Conservation (phyloP, 306 rosid species). For the Trifolium fragiferum region DNA sequence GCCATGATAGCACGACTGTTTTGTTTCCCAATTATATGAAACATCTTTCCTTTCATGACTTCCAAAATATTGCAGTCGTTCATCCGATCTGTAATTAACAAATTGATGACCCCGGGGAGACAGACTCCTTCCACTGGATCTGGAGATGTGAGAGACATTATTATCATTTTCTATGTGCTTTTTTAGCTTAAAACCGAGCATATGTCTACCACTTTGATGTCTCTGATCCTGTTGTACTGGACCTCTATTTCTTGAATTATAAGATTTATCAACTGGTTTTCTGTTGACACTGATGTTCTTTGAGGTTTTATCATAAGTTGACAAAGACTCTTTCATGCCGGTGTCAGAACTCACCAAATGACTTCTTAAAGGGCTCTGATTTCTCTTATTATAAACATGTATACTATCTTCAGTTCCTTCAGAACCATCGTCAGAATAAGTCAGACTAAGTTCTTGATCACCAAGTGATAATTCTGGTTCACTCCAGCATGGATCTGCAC, state of each 20-base stretch:
- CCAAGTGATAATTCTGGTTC: constrained; percentile 66
- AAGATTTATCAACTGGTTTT: constrained; percentile 44
- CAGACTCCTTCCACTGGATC: constrained; percentile 45
- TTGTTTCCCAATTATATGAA: constrained; percentile 48
- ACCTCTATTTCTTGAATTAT: constrained; percentile 49
- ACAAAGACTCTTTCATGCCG: constrained; percentile 40
- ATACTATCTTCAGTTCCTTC: constrained; percentile 52
- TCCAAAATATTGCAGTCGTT: constrained; percentile 42
- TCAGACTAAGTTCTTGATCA: constrained; percentile 64
- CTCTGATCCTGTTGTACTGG: constrained; percentile 43
- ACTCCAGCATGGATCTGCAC: constrained; percentile 51
- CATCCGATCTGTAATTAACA: constrained; percentile 44
- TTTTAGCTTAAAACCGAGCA: constrained; percentile 36
- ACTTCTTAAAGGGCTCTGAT: constrained; percentile 49
- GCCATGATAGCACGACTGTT: constrained; percentile 46
- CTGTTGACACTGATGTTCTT: constrained; percentile 40
- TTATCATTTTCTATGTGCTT: constrained; percentile 35
- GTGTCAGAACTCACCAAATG: constrained; percentile 42
- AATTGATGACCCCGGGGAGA: constrained; percentile 40
- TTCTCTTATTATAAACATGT: constrained; percentile 48
- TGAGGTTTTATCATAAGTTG: constrained; percentile 45
- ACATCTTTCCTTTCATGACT: constrained; percentile 40
- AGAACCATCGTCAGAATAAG: constrained; percentile 65
- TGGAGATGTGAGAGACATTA: constrained; percentile 39
- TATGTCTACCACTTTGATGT: constrained; percentile 41